Percentiles rank a stretch among this genome's conserved stretches.
Evolutionary conservation across 345 rosid genomes (phyloP).

Genomic region (Aquilaria sinensis): DNA sequence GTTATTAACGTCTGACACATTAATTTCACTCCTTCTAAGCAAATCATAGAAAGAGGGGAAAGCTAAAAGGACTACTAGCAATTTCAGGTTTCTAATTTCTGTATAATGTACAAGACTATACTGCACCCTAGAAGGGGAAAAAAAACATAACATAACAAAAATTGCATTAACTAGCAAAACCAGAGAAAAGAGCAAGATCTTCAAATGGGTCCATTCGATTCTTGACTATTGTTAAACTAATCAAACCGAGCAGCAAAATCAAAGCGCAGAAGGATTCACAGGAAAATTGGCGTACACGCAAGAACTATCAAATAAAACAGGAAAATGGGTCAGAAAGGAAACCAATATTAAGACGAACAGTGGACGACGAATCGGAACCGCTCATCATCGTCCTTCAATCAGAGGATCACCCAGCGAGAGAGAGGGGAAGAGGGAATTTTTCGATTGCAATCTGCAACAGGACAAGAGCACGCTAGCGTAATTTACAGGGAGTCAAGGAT

Average conservation of each 20-base stretch:
- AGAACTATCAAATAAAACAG: too few species aligned
- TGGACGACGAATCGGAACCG: slow-evolving; percentile 36
- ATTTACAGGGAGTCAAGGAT: too few species aligned
- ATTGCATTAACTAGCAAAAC: neutral
- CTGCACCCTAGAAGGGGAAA: neutral
- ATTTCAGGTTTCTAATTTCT: neutral
- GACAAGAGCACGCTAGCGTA: too few species aligned
- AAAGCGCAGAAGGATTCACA: neutral
- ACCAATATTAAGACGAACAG: slow-evolving; percentile 83
- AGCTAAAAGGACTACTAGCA: neutral
- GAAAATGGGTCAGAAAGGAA: slow-evolving; percentile 1
- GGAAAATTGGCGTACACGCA: neutral
- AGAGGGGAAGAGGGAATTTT: neutral
- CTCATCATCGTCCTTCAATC: slow-evolving; percentile 21
- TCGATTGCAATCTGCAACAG: too few species aligned
- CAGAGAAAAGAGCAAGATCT: neutral
- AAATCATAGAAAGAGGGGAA: neutral
- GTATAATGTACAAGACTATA: neutral
- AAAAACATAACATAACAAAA: neutral
- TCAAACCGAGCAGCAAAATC: neutral
- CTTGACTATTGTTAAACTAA: neutral
- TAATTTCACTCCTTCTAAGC: neutral
- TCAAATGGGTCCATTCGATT: slow-evolving; percentile 1
- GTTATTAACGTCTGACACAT: neutral
- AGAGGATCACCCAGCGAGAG: neutral